Evolutionary conservation across 371 early-diverging fungal genomes (phyloP), one percentile per base, ranked within the genome.

Genomic region (Choanephora cucurbitarum): DNA sequence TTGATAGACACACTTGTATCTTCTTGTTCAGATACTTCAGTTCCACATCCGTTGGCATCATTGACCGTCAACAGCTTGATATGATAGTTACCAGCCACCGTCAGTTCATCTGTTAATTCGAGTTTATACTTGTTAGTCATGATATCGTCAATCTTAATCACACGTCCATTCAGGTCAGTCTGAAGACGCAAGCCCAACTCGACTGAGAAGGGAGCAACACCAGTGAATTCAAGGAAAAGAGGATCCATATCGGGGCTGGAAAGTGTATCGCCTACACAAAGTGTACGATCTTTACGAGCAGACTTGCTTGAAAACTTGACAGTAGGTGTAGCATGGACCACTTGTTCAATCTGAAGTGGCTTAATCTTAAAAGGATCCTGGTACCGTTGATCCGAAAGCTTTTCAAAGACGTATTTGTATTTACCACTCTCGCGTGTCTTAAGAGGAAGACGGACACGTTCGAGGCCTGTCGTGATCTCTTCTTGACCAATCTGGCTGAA

Each of bases 261-360:
- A 8, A 79, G 50, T 2, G 62, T 51, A 15, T 76, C 71, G 8
- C 77, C 80, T n/a, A 82, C 80, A 55, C 82, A 82, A 23, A 76
- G 52, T 6, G 58, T 64, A 18, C 67, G 70, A 8, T 59, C 64
- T 11, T 57, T 54, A 18, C 56, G 44, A 19, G 47, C 21, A 14
- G 55, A 52, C 28, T 40, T 41, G 14, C 49, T 39, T 1, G 56
- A 21, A 42, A 78, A 82, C 10, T 62, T 57, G 19, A 77, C 79
- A 22, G 61, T 73, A 10, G 82, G 80, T 11, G 51, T 60, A 15
- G 70, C 57, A 46, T 74, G 57, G 0, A 82, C 80, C 1, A 43
- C 60, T 50, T 82, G 80, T 45, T 78, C 72, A 2, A 69, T 49
- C 23, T 71, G 54, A 13, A 66, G 50, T 0, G 52, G 44, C 1